Evolutionary conservation across 2,329 filamentous ascomycete genomes (phyloP).

Genomic region (Calcarisporium arbuscula): DNA sequence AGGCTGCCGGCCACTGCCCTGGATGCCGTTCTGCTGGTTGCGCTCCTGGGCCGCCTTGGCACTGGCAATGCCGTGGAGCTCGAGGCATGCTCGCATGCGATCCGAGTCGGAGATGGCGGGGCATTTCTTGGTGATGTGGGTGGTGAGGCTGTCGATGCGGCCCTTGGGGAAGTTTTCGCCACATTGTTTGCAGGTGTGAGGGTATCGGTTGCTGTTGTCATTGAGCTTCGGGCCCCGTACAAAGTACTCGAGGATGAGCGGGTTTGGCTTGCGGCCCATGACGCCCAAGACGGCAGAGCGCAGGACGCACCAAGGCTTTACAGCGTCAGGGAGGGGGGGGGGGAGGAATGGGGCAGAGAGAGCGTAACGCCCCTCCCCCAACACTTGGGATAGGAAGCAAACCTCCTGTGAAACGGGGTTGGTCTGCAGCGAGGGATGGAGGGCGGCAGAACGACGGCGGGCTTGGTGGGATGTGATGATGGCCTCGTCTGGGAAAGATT

Average conservation of each 20-base stretch:
- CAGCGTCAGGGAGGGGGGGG: too few relatives aligned
- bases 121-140: conserved; percentile 81
- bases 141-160: conserved; percentile 73
- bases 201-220: conserved; percentile 86
- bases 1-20: conserved; percentile 21
- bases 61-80: conserved; percentile 63
- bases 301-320: too few relatives aligned
- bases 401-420: not conserved
- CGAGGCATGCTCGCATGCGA: conserved; percentile 66
- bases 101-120: conserved; percentile 70
- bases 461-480: conserved; percentile 10
- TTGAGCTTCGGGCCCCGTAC: conserved; percentile 78
- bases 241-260: conserved; percentile 82
- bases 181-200: conserved; percentile 83
- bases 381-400: conserved; percentile 14
- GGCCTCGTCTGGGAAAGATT: conserved; percentile 18
- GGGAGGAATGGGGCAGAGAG: too few relatives aligned
- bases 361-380: conserved; percentile 15
- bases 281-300: too few relatives aligned
- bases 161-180: conserved; percentile 88
- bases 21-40: conserved; percentile 17
- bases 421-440: conserved; percentile 1
- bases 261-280: conserved; percentile 81
- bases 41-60: conserved; percentile 28
- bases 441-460: conserved; percentile 5